These are phyloP conservation scores for Pseudozyma pruni DNA, from an alignment of 1,284 basidiomycete genomes.

Conservation along the genomic window DNA sequence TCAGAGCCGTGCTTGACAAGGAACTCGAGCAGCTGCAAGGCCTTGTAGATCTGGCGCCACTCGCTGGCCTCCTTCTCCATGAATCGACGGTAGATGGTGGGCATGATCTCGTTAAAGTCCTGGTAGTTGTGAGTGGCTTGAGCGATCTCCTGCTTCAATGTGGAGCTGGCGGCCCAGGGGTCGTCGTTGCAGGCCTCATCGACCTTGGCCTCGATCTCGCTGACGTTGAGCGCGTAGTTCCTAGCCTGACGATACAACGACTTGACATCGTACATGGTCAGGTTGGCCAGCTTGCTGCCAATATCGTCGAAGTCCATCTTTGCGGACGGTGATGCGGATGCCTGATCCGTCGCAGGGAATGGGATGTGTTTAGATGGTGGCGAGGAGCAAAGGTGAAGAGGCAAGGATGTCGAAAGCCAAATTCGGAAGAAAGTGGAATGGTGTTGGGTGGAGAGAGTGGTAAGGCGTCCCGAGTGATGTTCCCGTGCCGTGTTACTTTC, in stretches of 20 bases:
- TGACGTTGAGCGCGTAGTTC: conserved; percentile 83
- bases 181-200: conserved; percentile 98
- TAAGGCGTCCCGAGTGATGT: too few species aligned
- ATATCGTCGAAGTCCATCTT: conserved; percentile 48
- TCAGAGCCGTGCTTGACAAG: conserved; percentile 98
- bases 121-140: conserved; percentile 95
- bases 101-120: conserved; percentile 99
- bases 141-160: conserved; percentile 98
- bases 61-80: conserved; percentile 93
- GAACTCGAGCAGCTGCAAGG: conserved; percentile 93
- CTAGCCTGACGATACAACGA: conserved; percentile 62
- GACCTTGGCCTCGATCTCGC: conserved; percentile 97
- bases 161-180: conserved; percentile 97
- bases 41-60: conserved; percentile 99
- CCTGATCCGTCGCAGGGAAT: neutral
- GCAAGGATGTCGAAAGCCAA: too few species aligned
- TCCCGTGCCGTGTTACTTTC: conserved; percentile 20
- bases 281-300: conserved; percentile 63
- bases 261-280: conserved; percentile 67
- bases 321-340: neutral
- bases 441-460: too few species aligned
- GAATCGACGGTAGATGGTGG: conserved; percentile 86
- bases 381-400: neutral
- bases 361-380: neutral
- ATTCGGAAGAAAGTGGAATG: too few species aligned